Base-by-base conservation (phyloP, 768 basidiomycete genomes). In the Hortiboletus flavorubellus region DNA sequence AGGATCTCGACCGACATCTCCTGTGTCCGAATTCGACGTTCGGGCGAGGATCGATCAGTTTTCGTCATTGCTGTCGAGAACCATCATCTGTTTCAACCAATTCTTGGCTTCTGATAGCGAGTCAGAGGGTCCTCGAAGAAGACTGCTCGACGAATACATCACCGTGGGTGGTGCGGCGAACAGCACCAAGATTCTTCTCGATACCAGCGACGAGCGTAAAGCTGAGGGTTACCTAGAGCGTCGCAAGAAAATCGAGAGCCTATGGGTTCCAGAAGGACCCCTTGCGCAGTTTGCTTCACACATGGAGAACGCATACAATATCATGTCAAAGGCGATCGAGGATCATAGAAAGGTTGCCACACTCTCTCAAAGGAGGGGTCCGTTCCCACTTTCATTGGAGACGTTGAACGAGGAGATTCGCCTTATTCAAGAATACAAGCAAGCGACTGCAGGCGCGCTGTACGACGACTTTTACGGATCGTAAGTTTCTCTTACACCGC, bases 71-170 rank as follows among this genome's bases (percentile, higher is more conserved):
- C 9, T 64, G 18, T 64, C 64, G 5, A 61, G 51, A 35, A 66
- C 62, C n/a, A 68, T 67, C 26, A 52, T 67, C 50, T 67, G 65
- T 38, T 64, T 67, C 38, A 57, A 59, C 56, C 67, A 64, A 15
- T 67, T 68, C 55, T 26, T 66, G n/a, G 59, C 66, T 26, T 69
- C 66, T 21, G 67, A 66, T 26, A 50, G 47, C 26, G 58, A 64
- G 5, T 63, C 64, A 16, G 62, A 67, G 43, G 57, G 38, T 37
- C 59, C 56, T 35, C 62, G 67, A 34, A 57, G 62, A 48, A 49
- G 46, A 14, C 43, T 68, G 10, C 59, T 68, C 21, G 67, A 67
- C 18, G 66, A 68, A 39, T 61, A 69, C 56, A 65, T 67, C 53
- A 61, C 64, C 23, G 59, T 67, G 31, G 66, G 67, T 29, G 67